Conservation (phyloP, 1,284 basidiomycete genomes). For the Moesziomyces parantarcticus region DNA sequence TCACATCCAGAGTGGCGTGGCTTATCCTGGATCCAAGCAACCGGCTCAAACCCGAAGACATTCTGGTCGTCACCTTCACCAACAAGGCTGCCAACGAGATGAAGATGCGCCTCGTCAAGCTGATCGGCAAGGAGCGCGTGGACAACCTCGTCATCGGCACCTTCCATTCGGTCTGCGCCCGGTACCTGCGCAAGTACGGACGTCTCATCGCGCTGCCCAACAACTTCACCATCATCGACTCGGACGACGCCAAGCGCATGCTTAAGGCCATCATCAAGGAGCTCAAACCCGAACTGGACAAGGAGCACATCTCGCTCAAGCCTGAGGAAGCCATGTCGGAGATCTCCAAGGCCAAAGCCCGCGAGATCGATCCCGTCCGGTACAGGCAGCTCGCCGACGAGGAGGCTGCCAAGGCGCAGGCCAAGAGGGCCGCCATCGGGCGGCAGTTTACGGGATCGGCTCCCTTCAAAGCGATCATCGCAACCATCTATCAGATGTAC, state of each 20-base stretch:
- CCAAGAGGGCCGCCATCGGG: conserved; percentile 17
- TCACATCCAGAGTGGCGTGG: conserved; percentile 64
- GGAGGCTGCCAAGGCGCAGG: conserved; percentile 27
- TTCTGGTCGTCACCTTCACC: conserved; percentile 69
- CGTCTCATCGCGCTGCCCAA: conserved; percentile 74
- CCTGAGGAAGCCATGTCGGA: conserved; percentile 74
- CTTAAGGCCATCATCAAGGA: conserved; percentile 75
- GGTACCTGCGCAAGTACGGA: conserved; percentile 77
- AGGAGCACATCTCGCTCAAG: conserved; percentile 74
- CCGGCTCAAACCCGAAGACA: conserved; percentile 53
- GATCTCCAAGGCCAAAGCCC: conserved; percentile 85
- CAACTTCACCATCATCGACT: conserved; percentile 86
- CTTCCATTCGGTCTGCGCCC: conserved; percentile 83
- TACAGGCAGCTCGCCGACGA: conserved; percentile 28
- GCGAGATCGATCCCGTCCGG: conserved; percentile 69
- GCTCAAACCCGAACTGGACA: conserved; percentile 70
- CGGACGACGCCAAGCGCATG: conserved; percentile 81
- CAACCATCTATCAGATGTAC: conserved; percentile 77
- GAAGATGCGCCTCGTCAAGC: conserved; percentile 76
- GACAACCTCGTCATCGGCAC: conserved; percentile 77
- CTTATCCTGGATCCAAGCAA: conserved; percentile 52
- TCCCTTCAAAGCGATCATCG: conserved; percentile 33
- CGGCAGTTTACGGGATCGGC: conserved; percentile 13
- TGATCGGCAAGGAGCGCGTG: conserved; percentile 78
- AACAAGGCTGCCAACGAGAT: conserved; percentile 93